These are phyloP conservation scores for Macaranga tanarius DNA, from an alignment of 441 rosid genomes.

Conservation along the genomic window DNA sequence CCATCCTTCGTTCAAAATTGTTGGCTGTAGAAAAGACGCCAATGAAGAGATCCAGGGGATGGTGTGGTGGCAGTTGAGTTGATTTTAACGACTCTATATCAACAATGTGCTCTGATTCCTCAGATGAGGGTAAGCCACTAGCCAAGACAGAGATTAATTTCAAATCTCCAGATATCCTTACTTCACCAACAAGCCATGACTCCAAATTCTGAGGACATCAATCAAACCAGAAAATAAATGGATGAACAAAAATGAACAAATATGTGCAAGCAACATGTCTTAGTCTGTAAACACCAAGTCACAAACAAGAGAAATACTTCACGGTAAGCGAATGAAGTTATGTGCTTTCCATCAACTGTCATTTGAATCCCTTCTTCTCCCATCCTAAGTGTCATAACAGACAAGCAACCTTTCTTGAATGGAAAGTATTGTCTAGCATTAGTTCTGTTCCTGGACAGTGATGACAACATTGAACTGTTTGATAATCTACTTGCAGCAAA, in stretches of 20 bases:
- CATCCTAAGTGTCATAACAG: constrained; percentile 68
- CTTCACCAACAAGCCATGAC: constrained; percentile 59
- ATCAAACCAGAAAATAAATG: constrained; percentile 14
- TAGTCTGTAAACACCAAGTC: not conserved
- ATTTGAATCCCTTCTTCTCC: constrained; percentile 86
- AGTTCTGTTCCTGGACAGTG: constrained; percentile 38
- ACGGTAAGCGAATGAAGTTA: constrained; percentile 19
- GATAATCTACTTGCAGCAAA: constrained; percentile 3
- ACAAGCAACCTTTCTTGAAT: constrained; percentile 49
- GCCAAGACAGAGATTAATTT: constrained; percentile 43
- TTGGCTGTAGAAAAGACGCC: constrained; percentile 95
- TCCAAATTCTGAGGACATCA: constrained; percentile 48
- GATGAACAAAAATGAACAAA: not conserved
- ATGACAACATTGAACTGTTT: constrained; percentile 30
- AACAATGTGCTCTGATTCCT: constrained; percentile 39
- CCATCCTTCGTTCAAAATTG: constrained; percentile 93
- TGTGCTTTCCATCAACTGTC: constrained; percentile 78
- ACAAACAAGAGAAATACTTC: constrained; percentile 27
- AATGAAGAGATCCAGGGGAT: constrained; percentile 66
- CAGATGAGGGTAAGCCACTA: constrained; percentile 48
- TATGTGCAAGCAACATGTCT: constrained; percentile 7
- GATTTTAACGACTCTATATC: constrained; percentile 74
- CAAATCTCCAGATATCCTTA: constrained; percentile 50
- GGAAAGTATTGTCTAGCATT: constrained; percentile 49
- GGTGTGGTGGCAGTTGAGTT: constrained; percentile 48